Percentiles rank a stretch among this genome's conserved stretches.
Conservation (phyloP, 495 filamentous ascomycete species). For the Tricharina praecox region DNA sequence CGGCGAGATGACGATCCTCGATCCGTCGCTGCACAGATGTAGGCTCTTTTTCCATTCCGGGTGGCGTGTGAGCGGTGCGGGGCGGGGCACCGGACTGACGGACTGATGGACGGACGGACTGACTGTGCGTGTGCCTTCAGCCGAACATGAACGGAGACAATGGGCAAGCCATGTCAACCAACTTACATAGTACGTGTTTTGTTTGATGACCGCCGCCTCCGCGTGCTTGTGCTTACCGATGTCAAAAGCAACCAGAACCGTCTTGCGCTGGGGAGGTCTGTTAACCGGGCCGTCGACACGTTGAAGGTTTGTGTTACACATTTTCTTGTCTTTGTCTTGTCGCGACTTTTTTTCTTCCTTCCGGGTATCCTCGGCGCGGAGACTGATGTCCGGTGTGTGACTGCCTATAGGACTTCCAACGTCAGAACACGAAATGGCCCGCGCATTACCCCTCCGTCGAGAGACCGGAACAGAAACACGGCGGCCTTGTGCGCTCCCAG, state of each 20-base stretch:
- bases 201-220: too few species aligned
- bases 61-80: too few species aligned
- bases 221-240: conserved; percentile 23
- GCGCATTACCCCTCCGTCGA: conserved; percentile 85
- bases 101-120: conserved; percentile 21
- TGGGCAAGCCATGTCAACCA: conserved; percentile 56
- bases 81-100: too few species aligned
- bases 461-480: conserved; percentile 35
- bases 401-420: conserved; percentile 47
- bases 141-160: conserved; percentile 34
- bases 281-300: conserved; percentile 67
- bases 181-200: conserved; percentile 40
- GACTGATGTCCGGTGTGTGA: neutral
- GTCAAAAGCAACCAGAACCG: conserved; percentile 74
- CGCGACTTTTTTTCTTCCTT: too few species aligned
- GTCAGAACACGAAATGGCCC: conserved; percentile 81
- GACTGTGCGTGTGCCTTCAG: conserved; percentile 19
- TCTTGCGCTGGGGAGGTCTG: conserved; percentile 64
- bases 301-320: too few species aligned
- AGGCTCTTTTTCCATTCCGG: too few species aligned
- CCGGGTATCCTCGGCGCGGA: too few species aligned
- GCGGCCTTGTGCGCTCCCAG: conserved; percentile 29
- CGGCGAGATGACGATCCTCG: conserved; percentile 37
- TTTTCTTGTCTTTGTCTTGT: too few species aligned
- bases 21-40: conserved; percentile 28